Conservation (phyloP, 1,139 yeast genomes). For the Taiozyma onychis region DNA sequence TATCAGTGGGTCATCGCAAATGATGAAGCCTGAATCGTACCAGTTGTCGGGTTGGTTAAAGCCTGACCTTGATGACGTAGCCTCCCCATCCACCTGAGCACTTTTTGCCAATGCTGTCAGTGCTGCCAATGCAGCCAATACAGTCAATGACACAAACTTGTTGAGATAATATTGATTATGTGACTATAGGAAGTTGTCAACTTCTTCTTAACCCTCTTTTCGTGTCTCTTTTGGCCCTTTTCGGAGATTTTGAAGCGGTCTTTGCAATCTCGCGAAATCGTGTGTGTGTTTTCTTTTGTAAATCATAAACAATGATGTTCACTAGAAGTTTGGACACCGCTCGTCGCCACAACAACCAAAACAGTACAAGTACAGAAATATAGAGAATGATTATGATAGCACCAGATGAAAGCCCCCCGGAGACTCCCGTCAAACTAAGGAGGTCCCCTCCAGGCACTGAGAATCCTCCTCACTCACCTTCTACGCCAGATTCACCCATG, state of each 20-base stretch:
- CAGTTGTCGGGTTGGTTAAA: no score
- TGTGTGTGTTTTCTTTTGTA: not conserved
- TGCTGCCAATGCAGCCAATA: no score
- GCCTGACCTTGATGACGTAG: no score
- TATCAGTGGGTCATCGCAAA: no score
- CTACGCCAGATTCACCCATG: conserved; percentile 12
- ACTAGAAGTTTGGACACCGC: not conserved
- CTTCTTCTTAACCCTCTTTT: no score
- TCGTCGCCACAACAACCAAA: not conserved
- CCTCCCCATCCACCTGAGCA: no score
- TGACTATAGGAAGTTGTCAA: no score
- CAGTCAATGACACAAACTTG: no score
- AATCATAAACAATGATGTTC: not conserved
- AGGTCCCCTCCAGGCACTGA: not conserved
- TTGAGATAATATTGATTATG: no score
- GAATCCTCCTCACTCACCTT: not conserved
- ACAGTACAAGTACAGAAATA: not conserved
- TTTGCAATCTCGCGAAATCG: not conserved
- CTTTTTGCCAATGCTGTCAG: no score
- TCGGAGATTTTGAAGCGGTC: not conserved
- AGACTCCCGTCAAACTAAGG: not conserved
- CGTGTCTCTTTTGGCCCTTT: not conserved
- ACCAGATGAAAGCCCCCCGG: not conserved
- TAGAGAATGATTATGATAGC: not conserved
- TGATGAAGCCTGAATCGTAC: no score